These are phyloP conservation scores for Colletotrichum cordylinicola DNA, from an alignment of 2,329 filamentous ascomycete genomes.

Conservation along the genomic window DNA sequence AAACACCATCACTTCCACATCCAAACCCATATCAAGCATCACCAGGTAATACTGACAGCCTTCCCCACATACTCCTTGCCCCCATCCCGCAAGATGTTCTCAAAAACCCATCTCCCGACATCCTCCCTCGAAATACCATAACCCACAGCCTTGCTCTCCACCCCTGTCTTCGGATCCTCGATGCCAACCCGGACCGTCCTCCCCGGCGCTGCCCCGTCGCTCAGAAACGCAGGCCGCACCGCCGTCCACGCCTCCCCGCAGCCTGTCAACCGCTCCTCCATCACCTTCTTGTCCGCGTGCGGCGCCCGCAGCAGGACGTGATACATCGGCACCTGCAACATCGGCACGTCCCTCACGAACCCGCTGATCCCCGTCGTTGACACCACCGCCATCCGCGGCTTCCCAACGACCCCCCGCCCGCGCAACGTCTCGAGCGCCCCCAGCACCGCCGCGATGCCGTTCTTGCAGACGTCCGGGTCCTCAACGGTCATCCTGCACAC, in stretches of 20 bases:
- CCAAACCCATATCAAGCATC: neutral
- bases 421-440: constrained; percentile 33
- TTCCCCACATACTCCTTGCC: constrained; percentile 36
- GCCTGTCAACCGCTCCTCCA: constrained; percentile 42
- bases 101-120: constrained; percentile 51
- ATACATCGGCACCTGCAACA: constrained; percentile 50
- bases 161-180: constrained; percentile 38
- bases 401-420: constrained; percentile 21
- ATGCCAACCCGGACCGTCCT: constrained; percentile 41
- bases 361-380: constrained; percentile 46
- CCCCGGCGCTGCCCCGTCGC: constrained; percentile 29
- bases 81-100: constrained; percentile 37
- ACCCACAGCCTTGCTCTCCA: constrained; percentile 44
- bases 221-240: constrained; percentile 43
- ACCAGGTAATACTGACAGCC: constrained; percentile 42
- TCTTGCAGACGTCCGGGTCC: constrained; percentile 46
- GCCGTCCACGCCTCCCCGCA: constrained; percentile 40
- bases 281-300: constrained; percentile 53
- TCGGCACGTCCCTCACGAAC: constrained; percentile 45
- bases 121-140: constrained; percentile 54
- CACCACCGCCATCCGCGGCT: constrained; percentile 39
- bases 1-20: neutral
- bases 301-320: constrained; percentile 43
- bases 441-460: constrained; percentile 40
- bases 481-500: constrained; percentile 32